Base-by-base conservation (phyloP, 768 basidiomycete species). In the Brasilioporus rufonigricans region DNA sequence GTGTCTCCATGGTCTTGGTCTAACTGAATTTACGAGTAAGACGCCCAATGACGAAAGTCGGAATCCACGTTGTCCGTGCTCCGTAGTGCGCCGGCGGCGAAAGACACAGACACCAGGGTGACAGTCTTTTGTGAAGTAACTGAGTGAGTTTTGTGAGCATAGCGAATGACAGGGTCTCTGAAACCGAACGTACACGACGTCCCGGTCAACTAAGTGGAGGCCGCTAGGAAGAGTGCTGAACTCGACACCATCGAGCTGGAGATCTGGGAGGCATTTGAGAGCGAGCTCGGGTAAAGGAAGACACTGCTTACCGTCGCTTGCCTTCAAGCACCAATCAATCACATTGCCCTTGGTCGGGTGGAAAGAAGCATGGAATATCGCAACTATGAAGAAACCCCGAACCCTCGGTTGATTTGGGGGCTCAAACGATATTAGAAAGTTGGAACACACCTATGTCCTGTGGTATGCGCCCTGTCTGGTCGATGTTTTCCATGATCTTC, bases 141-240 rank as follows among this genome's bases (percentile, higher is more conserved):
- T 89, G 67, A 16, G 49, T 24, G 53, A 36, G 39, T 50, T 33
- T 29, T 27, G 58, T 66, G 52, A 61, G 41, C 45, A 52, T n/a
- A 12, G 44, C 46, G 21, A 26, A 12, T 18, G 32, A 27, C 4
- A 21, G 35, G 13, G 43, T n/a, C n/a, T 26, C 2, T n/a, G 31
- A 12, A 48, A 39, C 14, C 21, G 36, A 24, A 73, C 86, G 63
- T 68, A 91, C 89, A 93, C 80, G 24, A 90, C 84, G 64, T 93
- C 91, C 33, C 80, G 78, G 61, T 91, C 89, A 23, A 93, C 81
- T 0, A 85, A 74, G 69, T 93, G 91, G 5, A 93, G 74, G 1
- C 91, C 91, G 58, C 89, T 91, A 0, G 91, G 91, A 12, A 93
- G 76, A 7, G 83, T 83, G 61, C 81, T 91, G 69, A 91, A 93